A percentile compares a stretch with the other conserved stretches of the same genome.
These are phyloP conservation scores for Beta corolliflora DNA, from an alignment of 179 eudicot species.

Conservation along the genomic window DNA sequence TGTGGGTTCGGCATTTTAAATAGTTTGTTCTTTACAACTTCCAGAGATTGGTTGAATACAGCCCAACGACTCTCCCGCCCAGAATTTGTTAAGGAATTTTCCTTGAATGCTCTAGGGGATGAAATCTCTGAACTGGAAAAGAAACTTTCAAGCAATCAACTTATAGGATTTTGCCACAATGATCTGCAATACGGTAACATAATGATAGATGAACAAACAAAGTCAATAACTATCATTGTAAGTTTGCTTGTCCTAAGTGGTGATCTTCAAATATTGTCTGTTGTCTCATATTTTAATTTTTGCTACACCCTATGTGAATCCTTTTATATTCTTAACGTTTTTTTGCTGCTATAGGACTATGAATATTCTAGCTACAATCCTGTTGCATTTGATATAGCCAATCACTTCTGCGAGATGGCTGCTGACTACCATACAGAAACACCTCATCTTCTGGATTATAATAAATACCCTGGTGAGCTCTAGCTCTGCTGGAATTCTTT, in stretches of 20 bases:
- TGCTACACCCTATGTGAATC: neutral
- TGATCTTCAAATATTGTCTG: neutral
- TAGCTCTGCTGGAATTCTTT: neutral
- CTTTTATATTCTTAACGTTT: neutral
- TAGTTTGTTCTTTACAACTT: slow-evolving; percentile 23
- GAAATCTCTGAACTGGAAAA: slow-evolving; percentile 61
- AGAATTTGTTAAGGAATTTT: slow-evolving; percentile 34
- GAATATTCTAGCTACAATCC: slow-evolving; percentile 91
- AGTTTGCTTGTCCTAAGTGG: slow-evolving; percentile 30
- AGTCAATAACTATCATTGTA: slow-evolving; percentile 75
- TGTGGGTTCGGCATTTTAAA: neutral
- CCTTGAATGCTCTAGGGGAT: slow-evolving; percentile 33
- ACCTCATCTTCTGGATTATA: slow-evolving; percentile 85
- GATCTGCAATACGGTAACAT: slow-evolving; percentile 92
- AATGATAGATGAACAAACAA: slow-evolving; percentile 80
- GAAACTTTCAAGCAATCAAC: slow-evolving; percentile 41
- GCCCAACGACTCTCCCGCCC: slow-evolving; percentile 36
- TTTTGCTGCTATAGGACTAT: slow-evolving; percentile 59
- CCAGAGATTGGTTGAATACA: slow-evolving; percentile 42
- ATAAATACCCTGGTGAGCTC: slow-evolving; percentile 77
- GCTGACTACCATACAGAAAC: slow-evolving; percentile 94
- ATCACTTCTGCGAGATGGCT: slow-evolving; percentile 98
- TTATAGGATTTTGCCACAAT: slow-evolving; percentile 82
- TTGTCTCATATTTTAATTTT: neutral
- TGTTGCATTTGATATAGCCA: slow-evolving; percentile 81